These are phyloP conservation scores for Priceomyces fermenticarens DNA, from an alignment of 805 yeast genomes.

Conservation along the genomic window DNA sequence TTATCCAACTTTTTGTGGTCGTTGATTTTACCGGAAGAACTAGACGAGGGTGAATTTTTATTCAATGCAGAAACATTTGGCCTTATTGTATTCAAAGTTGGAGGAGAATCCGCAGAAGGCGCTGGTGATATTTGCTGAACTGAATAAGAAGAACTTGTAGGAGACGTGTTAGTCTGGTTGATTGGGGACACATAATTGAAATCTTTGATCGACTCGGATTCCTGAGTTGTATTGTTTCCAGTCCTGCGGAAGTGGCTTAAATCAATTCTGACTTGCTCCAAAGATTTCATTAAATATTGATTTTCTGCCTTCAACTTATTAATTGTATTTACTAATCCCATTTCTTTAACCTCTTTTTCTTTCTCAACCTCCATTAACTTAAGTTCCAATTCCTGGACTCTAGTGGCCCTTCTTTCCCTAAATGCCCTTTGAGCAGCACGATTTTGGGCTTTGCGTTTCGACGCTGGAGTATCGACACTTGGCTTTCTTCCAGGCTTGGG, in stretches of 20 bases:
- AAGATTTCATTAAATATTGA: slow-evolving; percentile 35
- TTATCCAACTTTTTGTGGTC: slow-evolving; percentile 5
- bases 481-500: slow-evolving; percentile 65
- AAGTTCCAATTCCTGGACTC: slow-evolving; percentile 74
- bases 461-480: slow-evolving; percentile 74
- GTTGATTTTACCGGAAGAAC: slow-evolving; percentile 10
- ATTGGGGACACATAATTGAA: slow-evolving; percentile 11
- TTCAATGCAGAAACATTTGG: slow-evolving; percentile 8
- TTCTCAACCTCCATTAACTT: slow-evolving; percentile 64
- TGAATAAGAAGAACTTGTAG: slow-evolving; percentile 28
- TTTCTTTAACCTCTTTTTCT: slow-evolving; percentile 60
- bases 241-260: slow-evolving; percentile 16
- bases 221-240: not conserved
- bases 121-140: slow-evolving; percentile 54
- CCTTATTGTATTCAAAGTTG: slow-evolving; percentile 14
- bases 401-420: slow-evolving; percentile 79
- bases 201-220: not conserved
- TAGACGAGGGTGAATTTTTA: slow-evolving; percentile 11
- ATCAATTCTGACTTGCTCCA: slow-evolving; percentile 42
- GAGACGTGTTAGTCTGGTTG: slow-evolving; percentile 21
- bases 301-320: slow-evolving; percentile 47
- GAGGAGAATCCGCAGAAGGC: slow-evolving; percentile 48
- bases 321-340: slow-evolving; percentile 50
- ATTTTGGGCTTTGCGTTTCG: slow-evolving; percentile 85
- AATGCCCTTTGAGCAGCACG: slow-evolving; percentile 94